Evolutionary conservation across 345 rosid species (phyloP).

Genomic region (Noccaea bulbosa): DNA sequence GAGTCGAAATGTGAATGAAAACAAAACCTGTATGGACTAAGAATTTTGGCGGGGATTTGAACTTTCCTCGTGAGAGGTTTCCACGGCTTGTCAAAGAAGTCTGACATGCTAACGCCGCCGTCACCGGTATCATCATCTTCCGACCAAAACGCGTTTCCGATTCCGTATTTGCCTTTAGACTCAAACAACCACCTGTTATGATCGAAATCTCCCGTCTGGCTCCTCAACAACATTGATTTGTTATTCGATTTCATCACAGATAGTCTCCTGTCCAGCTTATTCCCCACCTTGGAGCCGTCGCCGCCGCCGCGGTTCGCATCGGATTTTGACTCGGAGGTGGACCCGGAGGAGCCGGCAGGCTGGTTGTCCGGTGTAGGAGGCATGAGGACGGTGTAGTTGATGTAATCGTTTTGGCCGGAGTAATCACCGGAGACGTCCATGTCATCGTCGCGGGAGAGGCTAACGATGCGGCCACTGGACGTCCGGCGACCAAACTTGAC

Average conservation of each 20-base stretch:
- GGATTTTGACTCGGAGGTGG: conserved; percentile 46
- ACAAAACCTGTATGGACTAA: conserved; percentile 86
- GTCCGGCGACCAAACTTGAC: conserved; percentile 71
- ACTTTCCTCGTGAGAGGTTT: conserved; percentile 88
- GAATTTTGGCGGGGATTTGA: conserved; percentile 59
- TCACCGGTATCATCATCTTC: conserved; percentile 51
- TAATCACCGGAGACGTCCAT: conserved; percentile 68
- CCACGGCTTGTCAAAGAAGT: conserved; percentile 98
- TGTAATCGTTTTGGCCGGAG: conserved; percentile 75
- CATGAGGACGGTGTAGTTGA: conserved; percentile 87
- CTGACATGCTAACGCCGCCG: conserved; percentile 67
- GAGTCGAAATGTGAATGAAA: background rate
- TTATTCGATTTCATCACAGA: conserved; percentile 71
- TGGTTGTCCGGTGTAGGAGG: conserved; percentile 98
- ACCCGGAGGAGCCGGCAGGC: conserved; percentile 55
- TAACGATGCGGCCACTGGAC: conserved; percentile 68
- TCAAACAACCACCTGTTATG: conserved; percentile 95
- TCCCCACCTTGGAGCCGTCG: conserved; percentile 28
- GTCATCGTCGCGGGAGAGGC: conserved; percentile 78
- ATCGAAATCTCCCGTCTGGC: conserved; percentile 91
- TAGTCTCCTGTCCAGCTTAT: conserved; percentile 69
- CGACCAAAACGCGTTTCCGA: conserved; percentile 89
- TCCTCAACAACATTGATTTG: conserved; percentile 82
- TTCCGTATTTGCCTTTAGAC: conserved; percentile 59
- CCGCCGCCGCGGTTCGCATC: conserved; percentile 41